Evolutionary conservation across 2,329 filamentous ascomycete species (phyloP), one percentile per base, ranked within the genome.

Genomic region (Scolecobasidium constrictum): DNA sequence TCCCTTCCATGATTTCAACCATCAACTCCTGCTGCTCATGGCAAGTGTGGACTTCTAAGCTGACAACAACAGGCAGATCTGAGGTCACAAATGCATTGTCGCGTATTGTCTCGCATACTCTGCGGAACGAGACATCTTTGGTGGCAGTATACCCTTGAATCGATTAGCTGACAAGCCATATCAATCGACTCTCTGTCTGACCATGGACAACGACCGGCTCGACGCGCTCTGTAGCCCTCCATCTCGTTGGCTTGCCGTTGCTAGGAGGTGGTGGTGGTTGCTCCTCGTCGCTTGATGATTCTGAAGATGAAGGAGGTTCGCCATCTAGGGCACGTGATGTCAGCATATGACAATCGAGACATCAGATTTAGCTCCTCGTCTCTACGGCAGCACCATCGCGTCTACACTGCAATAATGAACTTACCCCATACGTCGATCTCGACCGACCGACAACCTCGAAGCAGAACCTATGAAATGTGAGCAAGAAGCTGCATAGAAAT

Each of bases 341-440:
- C n/a, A n/a, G n/a, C n/a, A n/a, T n/a, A n/a, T n/a, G n/a, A n/a
- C n/a, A n/a, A n/a, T n/a, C n/a, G n/a, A n/a, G n/a, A n/a, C n/a
- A n/a, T n/a, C n/a, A n/a, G n/a, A n/a, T n/a, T n/a, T n/a, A n/a
- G n/a, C n/a, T n/a, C n/a, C n/a, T n/a, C n/a, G n/a, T n/a, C n/a
- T n/a, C n/a, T n/a, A n/a, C n/a, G n/a, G n/a, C n/a, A n/a, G n/a
- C n/a, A n/a, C n/a, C n/a, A n/a, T n/a, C n/a, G n/a, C n/a, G n/a
- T n/a, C n/a, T n/a, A n/a, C n/a, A n/a, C n/a, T n/a, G n/a, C n/a
- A n/a, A n/a, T n/a, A n/a, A n/a, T n/a, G n/a, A n/a, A n/a, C n/a
- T n/a, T n/a, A n/a, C n/a, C 85, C 84, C 88, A 94, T 3, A 95
- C 86, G 56, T 95, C 90, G 43, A 95, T 92, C 59, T 95, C 88